Percentiles rank a stretch among this genome's conserved stretches.
Evolutionary conservation across 768 basidiomycete genomes (phyloP).

Genomic region (Auricularia cornea): DNA sequence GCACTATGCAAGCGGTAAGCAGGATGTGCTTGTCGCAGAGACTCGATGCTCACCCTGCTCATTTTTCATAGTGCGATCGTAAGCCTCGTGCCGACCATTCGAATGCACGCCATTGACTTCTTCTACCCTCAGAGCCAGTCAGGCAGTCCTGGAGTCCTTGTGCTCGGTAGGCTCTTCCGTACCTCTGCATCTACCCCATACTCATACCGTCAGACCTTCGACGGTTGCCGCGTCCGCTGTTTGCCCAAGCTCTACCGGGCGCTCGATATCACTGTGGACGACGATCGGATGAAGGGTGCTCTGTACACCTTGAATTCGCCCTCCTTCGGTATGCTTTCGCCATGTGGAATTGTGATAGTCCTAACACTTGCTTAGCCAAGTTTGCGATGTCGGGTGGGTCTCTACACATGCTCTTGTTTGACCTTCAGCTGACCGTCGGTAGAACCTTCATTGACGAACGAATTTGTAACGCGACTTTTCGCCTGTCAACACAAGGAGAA

Average conservation of each 20-base stretch:
- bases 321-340: constrained; percentile 41
- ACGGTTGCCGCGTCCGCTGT: constrained; percentile 58
- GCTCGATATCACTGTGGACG: constrained; percentile 62
- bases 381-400: constrained; percentile 33
- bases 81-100: constrained; percentile 4
- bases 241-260: constrained; percentile 50
- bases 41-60: not conserved
- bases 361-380: constrained; percentile 22
- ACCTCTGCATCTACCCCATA: constrained; percentile 32
- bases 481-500: constrained; percentile 79
- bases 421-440: constrained; percentile 17
- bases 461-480: constrained; percentile 55
- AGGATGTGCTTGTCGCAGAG: too few relatives aligned
- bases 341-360: constrained; percentile 1
- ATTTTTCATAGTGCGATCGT: constrained; percentile 23
- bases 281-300: constrained; percentile 90
- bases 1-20: constrained; percentile 51
- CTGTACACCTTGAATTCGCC: constrained; percentile 67
- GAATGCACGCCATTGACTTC: not conserved
- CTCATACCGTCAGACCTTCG: constrained; percentile 45
- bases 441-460: constrained; percentile 58
- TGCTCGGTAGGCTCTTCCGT: constrained; percentile 18
- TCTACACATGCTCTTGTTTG: not conserved
- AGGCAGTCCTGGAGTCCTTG: constrained; percentile 29
- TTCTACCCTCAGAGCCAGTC: constrained; percentile 25